Evolutionary conservation across 805 yeast genomes (phyloP), one percentile per base, ranked within the genome.

Genomic region (Ogataea polymorpha): DNA sequence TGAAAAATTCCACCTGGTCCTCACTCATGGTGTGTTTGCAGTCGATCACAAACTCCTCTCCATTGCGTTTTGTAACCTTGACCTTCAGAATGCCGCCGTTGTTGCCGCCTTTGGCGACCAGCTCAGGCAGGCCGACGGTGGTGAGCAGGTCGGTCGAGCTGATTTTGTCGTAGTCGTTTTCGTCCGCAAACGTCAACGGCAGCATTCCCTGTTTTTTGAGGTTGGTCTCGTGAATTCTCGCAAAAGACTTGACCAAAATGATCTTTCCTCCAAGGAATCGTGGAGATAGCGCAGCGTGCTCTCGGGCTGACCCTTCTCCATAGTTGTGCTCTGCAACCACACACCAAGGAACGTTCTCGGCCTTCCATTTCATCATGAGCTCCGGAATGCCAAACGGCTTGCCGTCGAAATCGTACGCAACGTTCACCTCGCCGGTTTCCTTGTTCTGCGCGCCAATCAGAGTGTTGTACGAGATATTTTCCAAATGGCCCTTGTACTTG

Each of bases 251-350:
- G 55, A 87, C 95, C 48, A 91, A 70, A 48, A 91, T 84, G 49
- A 89, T 78, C 44, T 82, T 68, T 49, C 99, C 98, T 46, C 97
- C 98, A 32, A 93, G 74, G 72, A 86, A 93, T 67, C 95, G 78
- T 42, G 98, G 99, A 24, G 93, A 87, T 53, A 93, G 73, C 12
- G 98, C 98, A 33, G 99, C 99, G 59, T 91, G 99, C 66, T 91
- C 99, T 77, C 99, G 86, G 23, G 99, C 97, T 36, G 97, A 90
- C 56, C 99, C 99, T 72, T 91, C 99, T 68, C 99, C 99, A 60
- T 91, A 93, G 68, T 91, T 91, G 63, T 93, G 96, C 65, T 93
- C 99, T 40, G 97, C 98, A 50, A 93, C 84, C 32, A 93, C 97
- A 51, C 80, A 75, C 99, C 99, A 91, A 15, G 95, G 93, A 54